Percentiles rank a stretch among this genome's conserved stretches.
Evolutionary conservation across 352 stramenopile species (phyloP).

Genomic region (Aphanomyces stellatus): DNA sequence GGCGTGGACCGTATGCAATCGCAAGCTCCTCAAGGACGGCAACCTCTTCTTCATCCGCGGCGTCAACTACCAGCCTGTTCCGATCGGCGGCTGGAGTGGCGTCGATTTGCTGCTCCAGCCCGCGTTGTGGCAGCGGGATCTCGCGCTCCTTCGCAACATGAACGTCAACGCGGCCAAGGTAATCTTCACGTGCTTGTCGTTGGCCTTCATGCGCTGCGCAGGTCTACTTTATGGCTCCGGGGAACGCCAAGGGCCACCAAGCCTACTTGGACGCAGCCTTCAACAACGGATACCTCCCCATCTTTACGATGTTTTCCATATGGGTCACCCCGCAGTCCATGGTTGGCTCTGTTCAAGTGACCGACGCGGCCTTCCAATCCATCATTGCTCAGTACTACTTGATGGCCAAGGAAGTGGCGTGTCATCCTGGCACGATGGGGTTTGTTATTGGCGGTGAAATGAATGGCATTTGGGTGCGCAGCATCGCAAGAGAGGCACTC

Average conservation of each 20-base stretch:
- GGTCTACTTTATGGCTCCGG: neutral
- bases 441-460: conserved; percentile 72
- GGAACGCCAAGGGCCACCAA: conserved; percentile 32
- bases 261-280: conserved; percentile 51
- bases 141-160: conserved; percentile 62
- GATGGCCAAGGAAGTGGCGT: conserved; percentile 46
- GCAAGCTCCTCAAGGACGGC: conserved; percentile 49
- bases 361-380: conserved; percentile 33
- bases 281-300: conserved; percentile 41
- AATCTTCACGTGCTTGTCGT: neutral
- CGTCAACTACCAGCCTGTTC: conserved; percentile 63
- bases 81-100: conserved; percentile 40
- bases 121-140: conserved; percentile 47
- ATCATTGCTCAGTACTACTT: conserved; percentile 46
- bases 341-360: conserved; percentile 24
- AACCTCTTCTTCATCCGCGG: conserved; percentile 59
- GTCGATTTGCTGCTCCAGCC: conserved; percentile 48
- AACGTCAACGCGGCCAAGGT: conserved; percentile 51
- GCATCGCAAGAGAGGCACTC: conserved; percentile 22
- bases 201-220: neutral
- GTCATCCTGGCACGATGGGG: conserved; percentile 47
- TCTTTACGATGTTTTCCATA: conserved; percentile 66
- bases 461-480: conserved; percentile 53
- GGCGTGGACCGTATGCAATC: conserved; percentile 45
- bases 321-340: conserved; percentile 62